A percentile compares a stretch with the other conserved stretches of the same genome.
Evolutionary conservation across 2,329 filamentous ascomycete genomes (phyloP).

Genomic region (Fusarium sp.): DNA sequence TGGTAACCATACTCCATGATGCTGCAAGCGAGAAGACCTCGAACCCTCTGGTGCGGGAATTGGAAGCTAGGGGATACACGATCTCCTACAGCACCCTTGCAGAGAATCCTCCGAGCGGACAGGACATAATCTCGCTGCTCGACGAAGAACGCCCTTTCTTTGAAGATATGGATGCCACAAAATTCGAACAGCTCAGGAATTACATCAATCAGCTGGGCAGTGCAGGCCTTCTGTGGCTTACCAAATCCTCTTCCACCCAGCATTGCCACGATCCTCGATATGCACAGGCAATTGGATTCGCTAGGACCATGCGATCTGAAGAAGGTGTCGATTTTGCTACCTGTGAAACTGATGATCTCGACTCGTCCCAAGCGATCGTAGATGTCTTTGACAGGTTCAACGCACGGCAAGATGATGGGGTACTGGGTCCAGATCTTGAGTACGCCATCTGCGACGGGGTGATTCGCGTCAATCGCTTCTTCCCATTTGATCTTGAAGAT

Average conservation of each 20-base stretch:
- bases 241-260: slow-evolving; percentile 42
- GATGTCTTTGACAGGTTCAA: slow-evolving; percentile 39
- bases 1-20: no score
- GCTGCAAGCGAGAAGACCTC: no score
- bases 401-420: slow-evolving; percentile 19
- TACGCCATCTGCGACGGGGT: slow-evolving; percentile 44
- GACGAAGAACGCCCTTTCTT: slow-evolving; percentile 44
- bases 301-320: slow-evolving; percentile 46
- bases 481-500: slow-evolving; percentile 22
- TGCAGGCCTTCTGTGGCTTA: slow-evolving; percentile 46
- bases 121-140: slow-evolving; percentile 44
- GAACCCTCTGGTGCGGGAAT: not conserved
- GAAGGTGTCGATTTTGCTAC: slow-evolving; percentile 43
- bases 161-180: slow-evolving; percentile 27
- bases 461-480: slow-evolving; percentile 43
- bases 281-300: slow-evolving; percentile 43
- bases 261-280: slow-evolving; percentile 31
- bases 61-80: not conserved
- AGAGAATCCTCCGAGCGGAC: slow-evolving; percentile 5
- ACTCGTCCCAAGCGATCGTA: slow-evolving; percentile 1
- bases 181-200: not conserved
- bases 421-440: slow-evolving; percentile 45
- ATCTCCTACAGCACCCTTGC: not conserved
- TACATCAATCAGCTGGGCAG: not conserved
- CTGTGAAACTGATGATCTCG: slow-evolving; percentile 42